Base-by-base conservation (phyloP, 2,329 filamentous ascomycete species). In the Emericellopsis atlantica region DNA sequence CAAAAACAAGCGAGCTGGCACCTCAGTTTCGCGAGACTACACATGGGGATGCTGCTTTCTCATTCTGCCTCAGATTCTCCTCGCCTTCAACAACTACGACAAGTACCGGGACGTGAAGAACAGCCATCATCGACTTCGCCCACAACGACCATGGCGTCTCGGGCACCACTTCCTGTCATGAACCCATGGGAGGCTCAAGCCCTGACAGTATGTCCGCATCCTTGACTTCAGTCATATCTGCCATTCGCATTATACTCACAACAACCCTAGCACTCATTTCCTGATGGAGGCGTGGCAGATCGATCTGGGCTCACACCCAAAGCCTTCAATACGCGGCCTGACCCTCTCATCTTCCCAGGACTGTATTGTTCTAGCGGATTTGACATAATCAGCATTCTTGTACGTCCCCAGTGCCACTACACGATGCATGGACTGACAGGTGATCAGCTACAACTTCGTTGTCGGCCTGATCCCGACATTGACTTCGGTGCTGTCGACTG, bases 401-500 rank as follows among this genome's bases (percentile, higher is more conserved):
- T 78, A 53, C 45, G 69, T 54, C 23, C 32, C 23, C 24, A 14
- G 16, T 23, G 8, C 23, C 14, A n/a, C 15, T 6, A 9, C 12
- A 18, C 39, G 22, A 21, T 21, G 43, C 50, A 45, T 52, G 41
- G 32, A 40, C 7, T 31, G 26, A 29, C 26, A 29, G 8, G 26
- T 29, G 26, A 4, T 5, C 43, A 72, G 69, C 54, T 69, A 58
- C 74, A 79, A 38, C 78, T 93, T 21, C 76, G 79, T 31, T 74
- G 72, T 15, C 71, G 86, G 43, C 76, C 79, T 14, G 79, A 86
- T 45, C 84, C 86, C 1, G 71, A 81, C 49, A 79, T 94, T 50
- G 74, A 87, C 38, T 79, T 94, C 34, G 88, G 87, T 6, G 74
- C 84, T 1, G 79, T 95, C 29, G 88, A 94, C 58, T 69, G 85